These are phyloP conservation scores for Cenchrus purpureus DNA, from an alignment of 176 grass and related monocot species.

Conservation along the genomic window DNA sequence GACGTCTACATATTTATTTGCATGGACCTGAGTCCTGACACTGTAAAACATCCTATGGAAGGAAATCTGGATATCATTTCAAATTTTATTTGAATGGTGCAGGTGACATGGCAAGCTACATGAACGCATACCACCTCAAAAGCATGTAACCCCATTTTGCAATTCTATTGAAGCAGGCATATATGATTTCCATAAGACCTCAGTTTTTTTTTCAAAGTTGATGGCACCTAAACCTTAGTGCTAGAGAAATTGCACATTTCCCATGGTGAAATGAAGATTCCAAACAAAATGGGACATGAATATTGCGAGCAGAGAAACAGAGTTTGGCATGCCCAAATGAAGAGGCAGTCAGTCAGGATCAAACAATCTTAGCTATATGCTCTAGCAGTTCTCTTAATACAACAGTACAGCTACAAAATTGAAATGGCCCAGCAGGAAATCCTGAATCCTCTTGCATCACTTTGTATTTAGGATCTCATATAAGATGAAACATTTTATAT, in stretches of 20 bases:
- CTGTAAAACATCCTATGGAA: slow-evolving; percentile 6
- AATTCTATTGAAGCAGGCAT: background rate
- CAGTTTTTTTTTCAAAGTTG: background rate
- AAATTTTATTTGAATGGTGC: background rate
- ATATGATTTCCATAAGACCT: background rate
- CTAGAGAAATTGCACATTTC: background rate
- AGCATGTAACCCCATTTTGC: slow-evolving; percentile 2
- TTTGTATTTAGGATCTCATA: background rate
- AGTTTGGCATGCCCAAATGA: background rate
- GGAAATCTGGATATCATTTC: slow-evolving; percentile 13
- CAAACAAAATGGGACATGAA: background rate
- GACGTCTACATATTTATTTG: background rate
- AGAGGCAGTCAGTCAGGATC: background rate
- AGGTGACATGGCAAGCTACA: slow-evolving; percentile 34
- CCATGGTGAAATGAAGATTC: slow-evolving; percentile 1
- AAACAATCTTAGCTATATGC: background rate
- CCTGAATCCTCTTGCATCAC: background rate
- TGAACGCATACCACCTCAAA: background rate
- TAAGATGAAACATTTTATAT: background rate
- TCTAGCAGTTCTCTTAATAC: background rate
- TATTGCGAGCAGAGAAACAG: background rate
- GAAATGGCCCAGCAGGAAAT: background rate
- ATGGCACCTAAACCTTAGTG: background rate
- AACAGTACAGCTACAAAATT: background rate
- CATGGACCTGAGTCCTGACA: slow-evolving; percentile 6